Base-by-base conservation (phyloP, 345 rosid species). In the Acer yangbiense region DNA sequence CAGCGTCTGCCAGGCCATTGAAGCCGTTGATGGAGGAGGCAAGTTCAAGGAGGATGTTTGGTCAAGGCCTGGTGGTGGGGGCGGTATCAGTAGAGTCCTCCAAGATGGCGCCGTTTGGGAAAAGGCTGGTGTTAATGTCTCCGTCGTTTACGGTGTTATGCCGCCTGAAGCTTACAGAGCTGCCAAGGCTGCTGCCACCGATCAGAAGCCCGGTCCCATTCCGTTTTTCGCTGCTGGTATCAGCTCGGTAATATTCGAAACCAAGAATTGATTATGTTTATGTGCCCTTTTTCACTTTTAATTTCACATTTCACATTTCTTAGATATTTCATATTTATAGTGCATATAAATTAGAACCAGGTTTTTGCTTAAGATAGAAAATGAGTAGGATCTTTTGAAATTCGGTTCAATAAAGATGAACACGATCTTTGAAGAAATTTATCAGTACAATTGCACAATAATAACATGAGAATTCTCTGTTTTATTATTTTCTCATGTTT, bases 101-200 rank as follows among this genome's bases (percentile, higher is more conserved):
- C 98, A 96, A 58, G 97, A 96, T 32, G 98, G 99, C 1, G 92
- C 88, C 68, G 90, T 96, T 60, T 96, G 90, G 83, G 99, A 94
- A 87, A 96, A 96, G 86, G 99, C 99, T 43, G 99, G 98, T 0
- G 99, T 95, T 43, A 95, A 95, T 83, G 94, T 95, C 81, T 95
- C 99, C 25, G 98, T 93, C 1, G 98, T 96, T 39, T 96, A 96
- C 17, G 99, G 99, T 0, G 86, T 91, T 41, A 96, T 96, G 99
- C 99, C 99, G 27, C 98, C 99, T n/a, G 99, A 96, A 82, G 99
- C 99, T 73, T 96, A 96, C 20, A 78, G 99, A 73, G 99, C 97
- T 68, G 98, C 99, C 20, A 92, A 91, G 83, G 93, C 88, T 52
- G 82, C 90, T 3, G 77, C 91, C 54, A 39, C 89, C 0, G 97